Percentiles rank a stretch among this genome's conserved stretches.
phyloP scores from a whole-genome alignment of 176 grass and related monocot genomes.

The Ananas comosus region DNA sequence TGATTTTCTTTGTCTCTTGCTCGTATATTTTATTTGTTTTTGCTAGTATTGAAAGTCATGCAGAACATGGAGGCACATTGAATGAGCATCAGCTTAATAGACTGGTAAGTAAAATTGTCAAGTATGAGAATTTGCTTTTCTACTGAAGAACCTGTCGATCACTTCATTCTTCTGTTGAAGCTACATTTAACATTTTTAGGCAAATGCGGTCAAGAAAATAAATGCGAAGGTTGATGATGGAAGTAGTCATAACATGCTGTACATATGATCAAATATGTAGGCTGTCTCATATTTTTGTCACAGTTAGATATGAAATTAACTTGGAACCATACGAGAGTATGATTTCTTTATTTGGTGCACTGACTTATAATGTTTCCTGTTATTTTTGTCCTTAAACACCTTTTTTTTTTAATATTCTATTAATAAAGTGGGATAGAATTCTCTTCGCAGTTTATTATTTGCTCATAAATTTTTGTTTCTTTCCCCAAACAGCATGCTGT shows the following conservation, averaged over 20 bases:
- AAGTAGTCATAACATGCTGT: too few relatives aligned
- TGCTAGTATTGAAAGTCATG: slow-evolving; percentile 89
- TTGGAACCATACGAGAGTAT: too few relatives aligned
- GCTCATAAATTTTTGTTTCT: slow-evolving; percentile 4
- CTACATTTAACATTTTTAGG: background rate
- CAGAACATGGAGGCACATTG: slow-evolving; percentile 95
- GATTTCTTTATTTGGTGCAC: too few relatives aligned
- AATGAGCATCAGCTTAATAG: slow-evolving; percentile 99
- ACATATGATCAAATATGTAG: too few relatives aligned
- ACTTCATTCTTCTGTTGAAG: background rate
- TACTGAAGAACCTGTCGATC: background rate
- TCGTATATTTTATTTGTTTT: slow-evolving; percentile 20
- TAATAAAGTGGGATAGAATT: slow-evolving; percentile 7
- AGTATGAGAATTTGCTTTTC: background rate
- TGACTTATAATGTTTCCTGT: too few relatives aligned
- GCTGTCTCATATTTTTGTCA: too few relatives aligned
- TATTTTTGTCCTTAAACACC: too few relatives aligned
- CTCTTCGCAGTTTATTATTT: background rate
- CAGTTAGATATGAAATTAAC: too few relatives aligned
- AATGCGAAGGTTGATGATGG: too few relatives aligned
- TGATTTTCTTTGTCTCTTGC: slow-evolving; percentile 16
- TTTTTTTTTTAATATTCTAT: background rate
- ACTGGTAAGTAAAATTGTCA: slow-evolving; percentile 44
- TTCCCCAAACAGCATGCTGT: slow-evolving; percentile 73
- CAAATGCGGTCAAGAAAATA: too few relatives aligned